Conservation (phyloP, 176 grass and related monocot genomes). For the Carex parvula region DNA sequence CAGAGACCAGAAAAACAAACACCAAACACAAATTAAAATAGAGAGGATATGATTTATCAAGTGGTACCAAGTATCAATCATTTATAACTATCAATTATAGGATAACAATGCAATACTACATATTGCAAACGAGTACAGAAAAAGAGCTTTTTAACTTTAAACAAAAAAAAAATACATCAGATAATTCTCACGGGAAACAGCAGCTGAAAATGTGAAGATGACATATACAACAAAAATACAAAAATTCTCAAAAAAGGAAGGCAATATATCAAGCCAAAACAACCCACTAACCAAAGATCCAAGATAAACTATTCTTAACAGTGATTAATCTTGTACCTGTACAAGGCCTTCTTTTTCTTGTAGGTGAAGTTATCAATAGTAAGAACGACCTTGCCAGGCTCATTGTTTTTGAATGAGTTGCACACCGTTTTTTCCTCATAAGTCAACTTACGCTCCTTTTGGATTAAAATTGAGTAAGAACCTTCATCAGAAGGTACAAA, state of each 20-base stretch:
- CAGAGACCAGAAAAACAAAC: not conserved
- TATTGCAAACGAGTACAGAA: not conserved
- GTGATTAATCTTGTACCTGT: constrained; percentile 73
- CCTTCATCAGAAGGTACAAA: constrained; percentile 81
- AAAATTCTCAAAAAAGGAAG: not conserved
- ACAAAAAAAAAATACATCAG: not conserved
- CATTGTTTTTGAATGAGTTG: constrained; percentile 69
- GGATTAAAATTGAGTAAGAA: constrained; percentile 74
- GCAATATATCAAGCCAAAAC: not conserved
- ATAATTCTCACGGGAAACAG: not conserved
- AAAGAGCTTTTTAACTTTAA: not conserved
- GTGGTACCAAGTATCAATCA: not conserved
- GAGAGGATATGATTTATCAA: not conserved
- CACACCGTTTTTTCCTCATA: constrained; percentile 47
- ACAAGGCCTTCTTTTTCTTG: constrained; percentile 83
- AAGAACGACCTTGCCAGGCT: constrained; percentile 76
- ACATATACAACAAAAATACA: constrained; percentile 4
- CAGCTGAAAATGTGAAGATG: not conserved
- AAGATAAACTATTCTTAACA: constrained; percentile 4
- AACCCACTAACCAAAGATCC: not conserved
- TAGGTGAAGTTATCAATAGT: constrained; percentile 61
- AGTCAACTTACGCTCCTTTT: constrained; percentile 71
- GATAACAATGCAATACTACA: not conserved
- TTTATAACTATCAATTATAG: not conserved
- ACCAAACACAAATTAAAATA: not conserved